Percentiles rank a stretch among this genome's conserved stretches.
Conservation (phyloP, 345 rosid genomes). For the Dipteronia dyeriana region DNA sequence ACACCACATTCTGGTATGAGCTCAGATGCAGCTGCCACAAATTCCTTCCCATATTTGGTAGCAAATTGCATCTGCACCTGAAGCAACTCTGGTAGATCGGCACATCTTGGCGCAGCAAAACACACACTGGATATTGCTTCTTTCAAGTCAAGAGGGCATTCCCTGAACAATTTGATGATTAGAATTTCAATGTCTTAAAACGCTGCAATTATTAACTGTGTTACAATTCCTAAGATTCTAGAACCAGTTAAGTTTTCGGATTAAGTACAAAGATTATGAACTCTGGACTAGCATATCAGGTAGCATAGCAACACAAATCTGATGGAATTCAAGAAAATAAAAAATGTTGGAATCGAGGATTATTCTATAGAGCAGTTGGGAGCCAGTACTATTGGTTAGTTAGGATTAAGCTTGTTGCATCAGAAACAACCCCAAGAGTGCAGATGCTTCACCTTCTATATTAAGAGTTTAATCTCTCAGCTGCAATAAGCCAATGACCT, state of each 20-base stretch:
- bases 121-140: conserved; percentile 93
- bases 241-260: neutral
- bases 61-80: conserved; percentile 89
- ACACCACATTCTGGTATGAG: conserved; percentile 96
- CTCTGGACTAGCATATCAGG: conserved; percentile 5
- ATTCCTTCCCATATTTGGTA: conserved; percentile 86
- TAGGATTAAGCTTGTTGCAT: conserved; percentile 1
- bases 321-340: neutral
- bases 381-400: neutral
- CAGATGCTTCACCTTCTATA: neutral
- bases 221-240: conserved; percentile 7
- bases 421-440: neutral
- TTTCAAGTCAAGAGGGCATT: conserved; percentile 93
- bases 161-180: conserved; percentile 52
- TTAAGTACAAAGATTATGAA: neutral
- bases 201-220: neutral
- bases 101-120: conserved; percentile 99
- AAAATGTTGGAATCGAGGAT: neutral
- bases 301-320: neutral
- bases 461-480: neutral
- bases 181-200: conserved; percentile 13
- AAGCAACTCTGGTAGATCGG: conserved; percentile 84
- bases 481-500: neutral
- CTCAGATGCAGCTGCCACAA: conserved; percentile 88
- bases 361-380: neutral